Base-by-base conservation (phyloP, 768 basidiomycete species). In the Lactarius trivialis region DNA sequence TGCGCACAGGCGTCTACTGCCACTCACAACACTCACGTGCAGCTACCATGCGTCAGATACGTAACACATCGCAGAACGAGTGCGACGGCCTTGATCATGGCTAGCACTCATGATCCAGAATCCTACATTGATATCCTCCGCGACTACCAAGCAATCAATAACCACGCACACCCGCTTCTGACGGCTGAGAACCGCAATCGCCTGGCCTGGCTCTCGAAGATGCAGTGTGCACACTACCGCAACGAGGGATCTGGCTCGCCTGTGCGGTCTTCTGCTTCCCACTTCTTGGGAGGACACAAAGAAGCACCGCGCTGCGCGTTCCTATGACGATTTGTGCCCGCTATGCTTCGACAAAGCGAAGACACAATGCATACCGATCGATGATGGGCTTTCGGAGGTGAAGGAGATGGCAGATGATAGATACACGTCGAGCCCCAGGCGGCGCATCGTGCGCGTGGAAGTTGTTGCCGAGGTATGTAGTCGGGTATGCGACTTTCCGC, bases 91-190 rank as follows among this genome's bases (percentile, higher is more conserved):
- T n/a, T n/a, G n/a, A n/a, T n/a, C 30, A 51, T 51, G 50, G 17
- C 48, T 30, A n/a, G 33, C 17, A 14, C 65, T 68, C 37, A 21
- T 41, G 12, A 33, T 30, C 41, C n/a, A 9, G 41, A 33, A 32
- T 55, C 26, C 14, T 53, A 41, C n/a, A 11, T 62, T 2, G 58
- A 60, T 19, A 56, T 66, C 30, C 43, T 66, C 17, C 61, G 67
- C 33, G 48, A 55, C 28, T 79, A 76, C 55, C 86, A 85, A 21
- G 82, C 82, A 0, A 87, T 89, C 69, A 88, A 91, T 74, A 90
- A 91, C 70, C 90, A 91, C 69, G 86, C 88, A 0, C 90, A 91
- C 68, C 85, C 88, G 1, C 75, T 92, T 21, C 76, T 91, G 52
- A 74, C 76, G 26, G 76, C 73, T 7, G 73, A 73, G 21, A 68